A percentile compares a stretch with the other conserved stretches of the same genome.
Evolutionary conservation across 177 flowering plant species (phyloP).

Genomic region (Vitis hybrid): DNA sequence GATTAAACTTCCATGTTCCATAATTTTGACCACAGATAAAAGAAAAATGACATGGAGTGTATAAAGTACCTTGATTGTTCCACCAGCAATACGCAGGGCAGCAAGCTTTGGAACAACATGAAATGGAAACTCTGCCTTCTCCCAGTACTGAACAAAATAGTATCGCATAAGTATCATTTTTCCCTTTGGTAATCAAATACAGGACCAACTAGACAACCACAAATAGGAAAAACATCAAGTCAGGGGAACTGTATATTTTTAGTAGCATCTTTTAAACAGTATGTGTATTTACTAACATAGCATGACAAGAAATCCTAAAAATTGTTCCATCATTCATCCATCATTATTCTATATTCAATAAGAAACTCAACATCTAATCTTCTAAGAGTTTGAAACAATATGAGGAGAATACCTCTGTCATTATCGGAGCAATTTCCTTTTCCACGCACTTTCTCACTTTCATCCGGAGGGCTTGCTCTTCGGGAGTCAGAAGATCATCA

Average conservation of each 20-base stretch:
- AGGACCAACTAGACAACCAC: too few relatives aligned
- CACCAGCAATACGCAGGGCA: slow-evolving; percentile 70
- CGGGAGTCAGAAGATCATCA: slow-evolving; percentile 75
- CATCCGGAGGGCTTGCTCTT: slow-evolving; percentile 59
- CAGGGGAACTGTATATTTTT: too few relatives aligned
- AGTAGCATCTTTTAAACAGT: too few relatives aligned
- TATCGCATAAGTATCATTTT: too few relatives aligned
- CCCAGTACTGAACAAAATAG: slow-evolving; percentile 73
- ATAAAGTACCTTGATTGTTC: slow-evolving; percentile 75
- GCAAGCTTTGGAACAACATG: slow-evolving; percentile 81
- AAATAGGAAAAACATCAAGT: too few relatives aligned
- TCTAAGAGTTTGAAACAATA: not conserved
- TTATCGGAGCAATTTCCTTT: slow-evolving; percentile 83
- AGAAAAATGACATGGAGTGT: not conserved
- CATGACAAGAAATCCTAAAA: too few relatives aligned
- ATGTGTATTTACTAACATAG: too few relatives aligned
- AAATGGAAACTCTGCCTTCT: slow-evolving; percentile 97
- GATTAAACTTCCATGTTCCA: slow-evolving; percentile 7
- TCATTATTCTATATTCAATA: too few relatives aligned
- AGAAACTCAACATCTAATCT: too few relatives aligned
- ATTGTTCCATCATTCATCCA: too few relatives aligned
- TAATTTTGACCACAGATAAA: not conserved
- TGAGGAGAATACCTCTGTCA: slow-evolving; percentile 58
- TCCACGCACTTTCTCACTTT: slow-evolving; percentile 76
- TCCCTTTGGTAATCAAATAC: too few relatives aligned